Base-by-base conservation (phyloP, 225 moss, liverwort and hornwort genomes). In the Anthoceros angustus region DNA sequence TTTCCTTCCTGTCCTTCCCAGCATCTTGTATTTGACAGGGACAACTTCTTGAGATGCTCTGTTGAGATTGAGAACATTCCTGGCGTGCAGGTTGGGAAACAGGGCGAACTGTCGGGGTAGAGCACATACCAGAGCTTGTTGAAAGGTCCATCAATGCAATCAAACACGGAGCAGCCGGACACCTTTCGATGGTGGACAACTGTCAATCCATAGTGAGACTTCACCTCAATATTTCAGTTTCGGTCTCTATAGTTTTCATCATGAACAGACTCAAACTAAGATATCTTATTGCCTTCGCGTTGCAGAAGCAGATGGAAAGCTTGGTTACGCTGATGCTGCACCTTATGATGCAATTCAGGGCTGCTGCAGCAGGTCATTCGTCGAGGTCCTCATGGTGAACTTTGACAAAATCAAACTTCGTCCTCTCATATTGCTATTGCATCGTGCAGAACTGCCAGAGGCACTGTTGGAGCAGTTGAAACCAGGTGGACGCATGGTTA, bases 321-420 rank as follows among this genome's bases (percentile, higher is more conserved):
- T 78, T 64, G 93, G 93, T 11, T 87, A 85, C 80, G 77, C 85
- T 62, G 82, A 87, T 74, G 80, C 77, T 20, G 93, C 83, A 14
- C 93, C 93, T 16, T 93, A 89, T 73, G 85, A 93, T 70, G 93
- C 93, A 41, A 93, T 93, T 72, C 93, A 93, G 93, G 43, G 93
- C 93, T 41, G 93, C 93, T 32, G 93, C 93, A 49, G 84, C 86
- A 81, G 88, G 80, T 80, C 7, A 32, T 46, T 38, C 40, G 45
- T 65, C 38, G 2, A 43, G 11, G 49, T 3, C n/a, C 26, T 63
- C 14, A 42, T 63, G 4, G 18, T 62, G 60, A 38, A 50, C 32
- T 46, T 26, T 38, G 10, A 38, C 8, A 7, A 38, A 10, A 15
- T 25, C 6, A 9, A 6, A 25, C 38, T 64, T 41, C 16, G 16